phyloP scores from a whole-genome alignment of 2,329 filamentous ascomycete species.

The Amylocarpus encephaloides region DNA sequence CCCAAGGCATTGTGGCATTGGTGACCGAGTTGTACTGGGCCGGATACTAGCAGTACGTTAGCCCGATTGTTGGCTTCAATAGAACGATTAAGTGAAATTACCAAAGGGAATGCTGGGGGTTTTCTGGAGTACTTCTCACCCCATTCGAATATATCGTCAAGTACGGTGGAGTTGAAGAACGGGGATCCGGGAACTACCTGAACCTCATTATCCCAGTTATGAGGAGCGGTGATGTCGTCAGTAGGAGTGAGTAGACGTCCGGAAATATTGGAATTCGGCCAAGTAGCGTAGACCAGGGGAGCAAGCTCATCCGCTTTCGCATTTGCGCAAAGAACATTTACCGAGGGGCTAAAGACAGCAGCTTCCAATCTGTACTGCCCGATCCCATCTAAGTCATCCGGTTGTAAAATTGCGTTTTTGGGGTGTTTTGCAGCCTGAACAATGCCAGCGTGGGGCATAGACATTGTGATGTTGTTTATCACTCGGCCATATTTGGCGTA shows the following conservation, averaged over 20 bases:
- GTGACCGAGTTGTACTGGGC: conserved; percentile 59
- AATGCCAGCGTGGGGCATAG: conserved; percentile 67
- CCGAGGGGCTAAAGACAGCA: conserved; percentile 60
- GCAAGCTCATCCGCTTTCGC: conserved; percentile 51
- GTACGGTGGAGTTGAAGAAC: conserved; percentile 50
- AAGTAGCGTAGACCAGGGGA: conserved; percentile 58
- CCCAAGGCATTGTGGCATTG: conserved; percentile 43
- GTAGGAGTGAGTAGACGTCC: conserved; percentile 31
- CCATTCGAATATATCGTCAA: conserved; percentile 69
- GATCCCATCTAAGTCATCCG: conserved; percentile 55
- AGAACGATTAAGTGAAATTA: conserved; percentile 25
- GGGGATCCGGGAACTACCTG: conserved; percentile 31
- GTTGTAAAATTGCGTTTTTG: conserved; percentile 63
- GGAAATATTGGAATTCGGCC: conserved; percentile 40
- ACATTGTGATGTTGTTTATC: conserved; percentile 70
- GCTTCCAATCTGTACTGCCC: conserved; percentile 64
- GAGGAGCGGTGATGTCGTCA: background rate
- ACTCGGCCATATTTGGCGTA: conserved; percentile 48
- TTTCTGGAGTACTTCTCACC: conserved; percentile 44
- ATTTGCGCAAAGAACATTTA: conserved; percentile 70
- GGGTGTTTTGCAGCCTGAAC: conserved; percentile 56
- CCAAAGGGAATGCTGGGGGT: conserved; percentile 47
- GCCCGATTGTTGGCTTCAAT: background rate
- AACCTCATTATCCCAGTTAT: conserved; percentile 37
- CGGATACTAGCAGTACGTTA: conserved; percentile 41